Percentiles rank a stretch among this genome's conserved stretches.
Evolutionary conservation across 495 filamentous ascomycete species (phyloP).

Genomic region (Neurospora discreta): DNA sequence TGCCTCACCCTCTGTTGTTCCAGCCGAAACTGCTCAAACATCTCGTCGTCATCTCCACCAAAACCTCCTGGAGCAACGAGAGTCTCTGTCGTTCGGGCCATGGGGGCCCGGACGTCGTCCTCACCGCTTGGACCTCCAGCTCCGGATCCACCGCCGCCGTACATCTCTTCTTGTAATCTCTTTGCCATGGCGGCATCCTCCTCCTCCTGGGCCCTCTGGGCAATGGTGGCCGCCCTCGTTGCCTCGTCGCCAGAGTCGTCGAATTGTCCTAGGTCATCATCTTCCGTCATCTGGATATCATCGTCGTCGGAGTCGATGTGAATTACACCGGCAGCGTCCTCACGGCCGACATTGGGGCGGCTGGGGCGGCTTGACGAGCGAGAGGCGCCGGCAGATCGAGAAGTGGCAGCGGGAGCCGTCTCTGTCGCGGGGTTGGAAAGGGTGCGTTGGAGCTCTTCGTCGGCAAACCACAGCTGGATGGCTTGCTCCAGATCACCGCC

Average conservation of each 20-base stretch:
- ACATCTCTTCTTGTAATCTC: slow-evolving; percentile 84
- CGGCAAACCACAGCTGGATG: slow-evolving; percentile 80
- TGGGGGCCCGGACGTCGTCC: slow-evolving; percentile 75
- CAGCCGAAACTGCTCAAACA: slow-evolving; percentile 47
- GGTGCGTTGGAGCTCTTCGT: slow-evolving; percentile 50
- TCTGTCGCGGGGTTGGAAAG: slow-evolving; percentile 30
- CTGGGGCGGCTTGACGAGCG: slow-evolving; percentile 8
- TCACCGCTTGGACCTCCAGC: slow-evolving; percentile 22
- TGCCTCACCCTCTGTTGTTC: slow-evolving; percentile 48
- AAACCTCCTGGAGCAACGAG: slow-evolving; percentile 55
- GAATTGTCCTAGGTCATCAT: slow-evolving; percentile 29
- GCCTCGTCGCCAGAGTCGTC: slow-evolving; percentile 18
- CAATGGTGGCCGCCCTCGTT: slow-evolving; percentile 25
- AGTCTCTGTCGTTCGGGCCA: slow-evolving; percentile 84
- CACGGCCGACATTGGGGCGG: slow-evolving; percentile 23
- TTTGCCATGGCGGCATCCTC: slow-evolving; percentile 92
- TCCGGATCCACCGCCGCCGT: slow-evolving; percentile 40
- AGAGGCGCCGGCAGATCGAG: slow-evolving; percentile 8
- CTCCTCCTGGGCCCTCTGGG: slow-evolving; percentile 44
- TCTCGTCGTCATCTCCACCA: slow-evolving; percentile 46
- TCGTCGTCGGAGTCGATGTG: slow-evolving; percentile 58
- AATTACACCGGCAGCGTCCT: slow-evolving; percentile 52
- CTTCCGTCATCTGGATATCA: slow-evolving; percentile 49
- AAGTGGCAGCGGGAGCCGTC: slow-evolving; percentile 15
- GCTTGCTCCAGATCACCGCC: slow-evolving; percentile 77